A percentile compares a stretch with the other conserved stretches of the same genome.
Evolutionary conservation across 2,329 filamentous ascomycete species (phyloP).

Genomic region (Albophoma yamanashiensis): DNA sequence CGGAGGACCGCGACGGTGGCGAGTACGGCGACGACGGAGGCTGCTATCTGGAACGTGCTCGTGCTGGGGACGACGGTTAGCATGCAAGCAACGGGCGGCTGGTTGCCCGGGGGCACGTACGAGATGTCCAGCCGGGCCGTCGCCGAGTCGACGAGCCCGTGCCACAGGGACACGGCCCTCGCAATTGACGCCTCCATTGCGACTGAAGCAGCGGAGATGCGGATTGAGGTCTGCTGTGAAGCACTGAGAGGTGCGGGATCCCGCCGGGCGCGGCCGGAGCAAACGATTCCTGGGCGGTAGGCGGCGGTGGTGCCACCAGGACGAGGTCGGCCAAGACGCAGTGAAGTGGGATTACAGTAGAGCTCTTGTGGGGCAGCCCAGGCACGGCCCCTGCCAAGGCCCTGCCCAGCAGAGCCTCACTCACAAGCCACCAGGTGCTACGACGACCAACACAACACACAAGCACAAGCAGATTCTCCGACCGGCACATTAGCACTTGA

Average conservation of each 20-base stretch:
- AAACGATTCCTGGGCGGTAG: not conserved
- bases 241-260: not conserved
- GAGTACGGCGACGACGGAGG: conserved; percentile 11
- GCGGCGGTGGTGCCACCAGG: not conserved
- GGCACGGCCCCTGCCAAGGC: not conserved
- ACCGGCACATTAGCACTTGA: not conserved
- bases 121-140: conserved; percentile 4
- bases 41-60: conserved; percentile 12
- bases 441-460: not conserved
- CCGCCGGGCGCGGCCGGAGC: not conserved
- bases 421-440: not conserved
- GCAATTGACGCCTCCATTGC: not conserved
- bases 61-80: not conserved
- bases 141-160: not conserved
- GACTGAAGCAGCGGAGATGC: not conserved
- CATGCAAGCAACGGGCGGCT: not conserved
- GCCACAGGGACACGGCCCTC: conserved; percentile 4
- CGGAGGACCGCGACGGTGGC: conserved; percentile 20
- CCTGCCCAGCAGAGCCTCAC: not conserved
- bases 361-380: not conserved
- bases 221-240: not conserved
- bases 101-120: not conserved
- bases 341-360: not conserved
- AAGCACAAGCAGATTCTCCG: not conserved
- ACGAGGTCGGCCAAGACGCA: not conserved